These are phyloP conservation scores for Syncephalastrum racemosum DNA, from an alignment of 371 early-diverging fungal species.

Conservation along the genomic window DNA sequence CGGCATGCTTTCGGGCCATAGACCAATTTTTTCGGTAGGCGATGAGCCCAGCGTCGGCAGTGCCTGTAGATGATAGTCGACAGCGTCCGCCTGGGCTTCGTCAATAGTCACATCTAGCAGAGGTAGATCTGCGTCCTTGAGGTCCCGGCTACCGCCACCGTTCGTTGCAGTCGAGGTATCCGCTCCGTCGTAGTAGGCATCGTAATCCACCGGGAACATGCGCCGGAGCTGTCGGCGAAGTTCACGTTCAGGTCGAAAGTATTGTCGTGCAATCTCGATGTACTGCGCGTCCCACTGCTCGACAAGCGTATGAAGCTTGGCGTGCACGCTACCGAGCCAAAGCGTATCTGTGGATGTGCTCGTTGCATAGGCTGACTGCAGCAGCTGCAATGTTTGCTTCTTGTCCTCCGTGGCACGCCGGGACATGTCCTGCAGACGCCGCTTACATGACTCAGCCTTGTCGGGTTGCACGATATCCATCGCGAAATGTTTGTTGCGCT, in stretches of 20 bases:
- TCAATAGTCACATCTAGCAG: constrained; percentile 42
- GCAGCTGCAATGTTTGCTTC: constrained; percentile 71
- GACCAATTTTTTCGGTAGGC: neutral
- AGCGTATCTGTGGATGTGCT: constrained; percentile 80
- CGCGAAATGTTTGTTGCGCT: constrained; percentile 57
- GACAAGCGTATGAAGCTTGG: constrained; percentile 75
- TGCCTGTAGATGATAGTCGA: too few relatives aligned
- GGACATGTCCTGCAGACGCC: constrained; percentile 60
- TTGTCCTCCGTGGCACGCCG: constrained; percentile 73
- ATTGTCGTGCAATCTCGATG: constrained; percentile 67
- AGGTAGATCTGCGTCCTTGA: constrained; percentile 42
- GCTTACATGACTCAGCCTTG: constrained; percentile 66
- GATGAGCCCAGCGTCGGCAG: neutral
- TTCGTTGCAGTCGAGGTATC: neutral
- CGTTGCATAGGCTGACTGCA: constrained; percentile 78
- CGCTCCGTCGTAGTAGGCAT: constrained; percentile 15
- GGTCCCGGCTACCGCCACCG: constrained; percentile 34
- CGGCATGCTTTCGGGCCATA: constrained; percentile 9
- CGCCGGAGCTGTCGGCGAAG: constrained; percentile 44
- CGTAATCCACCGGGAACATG: constrained; percentile 12
- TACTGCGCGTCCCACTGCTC: constrained; percentile 83
- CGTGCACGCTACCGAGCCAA: constrained; percentile 73
- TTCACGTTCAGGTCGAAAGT: constrained; percentile 76
- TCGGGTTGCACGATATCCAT: constrained; percentile 64
- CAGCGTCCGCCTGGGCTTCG: constrained; percentile 2